Evolutionary conservation across 257 asterid species (phyloP), one percentile per base, ranked within the genome.

Genomic region (Forsythia viridissima): DNA sequence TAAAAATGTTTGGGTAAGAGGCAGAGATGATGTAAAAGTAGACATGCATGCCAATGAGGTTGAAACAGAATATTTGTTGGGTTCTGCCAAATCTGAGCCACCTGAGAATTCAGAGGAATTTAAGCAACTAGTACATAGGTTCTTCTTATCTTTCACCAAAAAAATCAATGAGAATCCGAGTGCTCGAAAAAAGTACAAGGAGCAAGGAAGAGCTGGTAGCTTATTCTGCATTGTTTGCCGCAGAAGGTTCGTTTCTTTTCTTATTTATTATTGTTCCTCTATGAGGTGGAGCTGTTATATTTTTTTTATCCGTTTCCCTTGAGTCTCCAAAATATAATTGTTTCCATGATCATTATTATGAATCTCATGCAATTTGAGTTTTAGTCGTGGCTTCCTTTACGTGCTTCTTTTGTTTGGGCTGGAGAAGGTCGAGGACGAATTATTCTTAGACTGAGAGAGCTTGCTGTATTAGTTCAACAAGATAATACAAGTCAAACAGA

Each of bases 141-240:
- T 44, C 74, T 82, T 43, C 81, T 61, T 85, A 51, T 76, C 75
- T 63, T 85, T 70, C 80, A 76, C 84, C 73, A 85, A 82, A 79
- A 85, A 76, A 73, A 43, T 85, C 84, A 82, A 74, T 76, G 74
- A 63, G 43, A 82, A 40, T 38, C 69, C 72, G 18, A 38, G 72
- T 51, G 80, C 84, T 80, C 82, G 68, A n/a, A 85, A 72, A 73
- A 74, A 86, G 57, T 85, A 85, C 79, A 82, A 82, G 83, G 86
- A 79, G 77, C 82, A 79, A 79, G 88, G 88, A 6, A 73, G 71
- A 76, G 84, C 88, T 73, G 82, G 88, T 76, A 70, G 84, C 79
- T 77, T 85, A 70, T 79, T 67, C 80, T 85, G 88, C 82, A 79
- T 82, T 59, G 86, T 79, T 59, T 85, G 88, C 77, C 72, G 84